These are phyloP conservation scores for Chaetomium fimeti DNA, from an alignment of 495 filamentous ascomycete species.

Conservation along the genomic window DNA sequence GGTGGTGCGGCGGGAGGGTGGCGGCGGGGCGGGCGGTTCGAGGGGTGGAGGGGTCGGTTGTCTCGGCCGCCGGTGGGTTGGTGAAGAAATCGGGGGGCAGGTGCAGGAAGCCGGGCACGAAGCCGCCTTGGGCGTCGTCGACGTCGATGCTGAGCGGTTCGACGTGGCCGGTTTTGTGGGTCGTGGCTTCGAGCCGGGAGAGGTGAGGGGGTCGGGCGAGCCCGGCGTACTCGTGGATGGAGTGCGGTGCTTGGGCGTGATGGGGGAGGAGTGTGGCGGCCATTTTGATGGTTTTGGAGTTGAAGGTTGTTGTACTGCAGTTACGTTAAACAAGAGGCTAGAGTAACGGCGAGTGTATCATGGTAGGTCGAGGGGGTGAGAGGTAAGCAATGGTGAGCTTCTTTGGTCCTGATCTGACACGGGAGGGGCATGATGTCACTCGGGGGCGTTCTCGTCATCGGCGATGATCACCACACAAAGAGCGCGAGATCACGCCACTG, in stretches of 20 bases:
- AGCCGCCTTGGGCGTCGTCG: slow-evolving; percentile 22
- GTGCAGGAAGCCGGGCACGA: slow-evolving; percentile 30
- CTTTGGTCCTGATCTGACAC: neutral
- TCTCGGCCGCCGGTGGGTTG: neutral
- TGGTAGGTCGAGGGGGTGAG: neutral
- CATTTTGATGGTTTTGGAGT: slow-evolving; percentile 9
- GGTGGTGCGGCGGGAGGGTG: slow-evolving; percentile 17
- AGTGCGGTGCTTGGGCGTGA: slow-evolving; percentile 7
- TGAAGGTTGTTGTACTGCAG: neutral
- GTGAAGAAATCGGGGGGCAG: slow-evolving; percentile 27
- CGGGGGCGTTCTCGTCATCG: slow-evolving; percentile 11
- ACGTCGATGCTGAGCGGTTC: slow-evolving; percentile 25
- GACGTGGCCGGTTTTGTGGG: slow-evolving; percentile 16
- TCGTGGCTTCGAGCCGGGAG: slow-evolving; percentile 16
- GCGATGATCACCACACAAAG: neutral
- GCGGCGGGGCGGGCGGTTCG: neutral
- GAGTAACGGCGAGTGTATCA: neutral
- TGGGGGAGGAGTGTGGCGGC: slow-evolving; percentile 15
- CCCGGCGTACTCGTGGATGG: slow-evolving; percentile 22
- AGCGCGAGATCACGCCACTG: neutral
- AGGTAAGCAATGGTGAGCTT: neutral
- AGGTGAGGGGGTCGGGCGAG: slow-evolving; percentile 23
- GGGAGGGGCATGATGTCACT: slow-evolving; percentile 14
- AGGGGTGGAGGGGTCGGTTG: neutral
- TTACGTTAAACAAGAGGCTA: neutral